phyloP scores from a whole-genome alignment of 2,329 filamentous ascomycete genomes.

The Cladophialophora yegresii region DNA sequence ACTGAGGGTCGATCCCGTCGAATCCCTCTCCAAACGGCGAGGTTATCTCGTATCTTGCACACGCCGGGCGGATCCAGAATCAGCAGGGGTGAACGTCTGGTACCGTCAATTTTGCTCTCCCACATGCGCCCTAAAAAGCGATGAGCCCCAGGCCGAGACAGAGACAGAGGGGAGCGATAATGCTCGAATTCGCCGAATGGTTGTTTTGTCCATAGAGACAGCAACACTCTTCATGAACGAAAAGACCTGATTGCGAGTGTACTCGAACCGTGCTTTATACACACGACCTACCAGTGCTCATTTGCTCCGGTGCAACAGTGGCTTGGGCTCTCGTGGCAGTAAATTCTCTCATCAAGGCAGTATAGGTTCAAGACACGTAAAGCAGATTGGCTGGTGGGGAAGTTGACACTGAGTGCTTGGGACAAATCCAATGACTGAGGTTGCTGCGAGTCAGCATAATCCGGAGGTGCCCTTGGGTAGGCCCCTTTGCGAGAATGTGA shows the following conservation, averaged over 20 bases:
- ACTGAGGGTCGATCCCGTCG: not conserved
- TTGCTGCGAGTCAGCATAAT: not conserved
- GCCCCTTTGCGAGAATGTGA: constrained; percentile 21
- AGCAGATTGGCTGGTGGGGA: constrained; percentile 11
- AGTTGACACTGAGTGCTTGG: constrained; percentile 1
- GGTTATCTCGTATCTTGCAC: constrained; percentile 13
- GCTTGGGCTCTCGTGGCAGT: constrained; percentile 14
- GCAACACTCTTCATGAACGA: not conserved
- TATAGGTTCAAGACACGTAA: not conserved
- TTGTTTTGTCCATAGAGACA: not conserved
- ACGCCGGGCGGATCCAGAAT: not conserved
- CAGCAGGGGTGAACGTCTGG: not conserved
- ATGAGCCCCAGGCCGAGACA: not conserved
- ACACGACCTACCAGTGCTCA: constrained; percentile 6
- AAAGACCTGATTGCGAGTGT: not conserved
- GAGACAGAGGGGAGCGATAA: not conserved
- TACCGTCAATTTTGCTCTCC: not conserved
- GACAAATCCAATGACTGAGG: constrained; percentile 8
- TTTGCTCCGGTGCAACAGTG: constrained; percentile 20
- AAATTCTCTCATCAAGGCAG: constrained; percentile 9
- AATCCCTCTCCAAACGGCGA: not conserved
- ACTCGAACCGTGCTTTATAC: constrained; percentile 16
- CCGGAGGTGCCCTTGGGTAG: constrained; percentile 1
- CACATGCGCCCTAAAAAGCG: not conserved
- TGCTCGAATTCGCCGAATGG: not conserved